Base-by-base conservation (phyloP, 768 basidiomycete genomes). In the Kwoniella botswanensis region DNA sequence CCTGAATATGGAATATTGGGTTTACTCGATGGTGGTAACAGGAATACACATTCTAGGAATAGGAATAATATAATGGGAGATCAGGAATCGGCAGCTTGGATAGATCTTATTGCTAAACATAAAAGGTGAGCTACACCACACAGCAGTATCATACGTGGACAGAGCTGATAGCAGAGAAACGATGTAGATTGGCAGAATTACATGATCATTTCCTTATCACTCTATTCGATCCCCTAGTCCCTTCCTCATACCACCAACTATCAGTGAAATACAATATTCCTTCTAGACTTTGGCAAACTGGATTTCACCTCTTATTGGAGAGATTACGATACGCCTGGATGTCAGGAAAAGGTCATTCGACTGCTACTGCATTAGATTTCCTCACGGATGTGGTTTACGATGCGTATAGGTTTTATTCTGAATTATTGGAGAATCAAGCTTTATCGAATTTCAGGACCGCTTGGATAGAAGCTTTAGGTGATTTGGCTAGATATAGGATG, bases 381-480 rank as follows among this genome's bases (percentile, higher is more conserved):
- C 88, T 98, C 0, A 92, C 94, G 78, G 94, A 94, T 72, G 95
- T 94, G 75, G 93, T 97, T 54, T 93, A 94, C 76, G 97, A 93
- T 74, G 92, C 96, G 0, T 99, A 98, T 84, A 90, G 90, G 0
- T 96, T 95, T 78, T 98, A 98, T 85, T 91, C 94, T 0, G 89
- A 90, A 50, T 87, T 98, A 2, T 86, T 94, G 61, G 96, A 98
- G 78, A 92, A 97, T 80, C 89, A 88, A 10, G 87, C 86, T 1
- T 87, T 98, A 56, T 84, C 82, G 1, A 82, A 85, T 7, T 97
- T 93, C 86, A 89, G 90, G 69, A 86, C 88, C 2, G 90, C 90
- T 18, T 99, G 97, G 97, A 88, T 98, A 63, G 97, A 99, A 82
- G 93, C 95, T 3, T 89, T 99, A 17, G 97, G 97, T 24, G 97